Percentiles rank a stretch among this genome's conserved stretches.
phyloP scores from a whole-genome alignment of 2,329 filamentous ascomycete species.

The Cladosporium velox region DNA sequence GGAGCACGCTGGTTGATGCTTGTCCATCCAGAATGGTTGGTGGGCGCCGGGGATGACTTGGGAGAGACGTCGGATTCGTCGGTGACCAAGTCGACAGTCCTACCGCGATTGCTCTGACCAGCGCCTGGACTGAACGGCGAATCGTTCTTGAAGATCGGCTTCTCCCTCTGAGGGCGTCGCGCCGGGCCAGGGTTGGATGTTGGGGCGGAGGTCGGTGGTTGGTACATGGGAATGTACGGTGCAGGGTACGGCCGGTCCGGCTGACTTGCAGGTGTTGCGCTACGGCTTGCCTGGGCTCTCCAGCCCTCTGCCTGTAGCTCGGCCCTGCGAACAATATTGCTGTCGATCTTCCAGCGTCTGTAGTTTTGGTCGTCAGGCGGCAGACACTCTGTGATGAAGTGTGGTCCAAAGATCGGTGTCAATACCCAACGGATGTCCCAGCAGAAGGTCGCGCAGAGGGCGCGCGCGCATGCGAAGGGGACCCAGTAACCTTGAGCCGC shows the following conservation, averaged over 20 bases:
- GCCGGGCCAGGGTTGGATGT: background rate
- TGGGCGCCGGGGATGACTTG: conserved; percentile 27
- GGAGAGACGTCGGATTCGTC: conserved; percentile 34
- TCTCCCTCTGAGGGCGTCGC: conserved; percentile 22
- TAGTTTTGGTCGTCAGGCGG: conserved; percentile 64
- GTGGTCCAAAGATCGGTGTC: conserved; percentile 84
- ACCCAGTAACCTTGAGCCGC: conserved; percentile 98
- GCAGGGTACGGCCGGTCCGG: background rate
- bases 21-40: conserved; percentile 27
- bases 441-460: conserved; percentile 88
- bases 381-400: conserved; percentile 74
- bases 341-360: conserved; percentile 44
- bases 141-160: conserved; percentile 29
- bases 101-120: conserved; percentile 20
- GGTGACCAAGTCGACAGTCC: conserved; percentile 11
- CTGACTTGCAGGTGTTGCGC: conserved; percentile 20
- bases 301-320: conserved; percentile 42
- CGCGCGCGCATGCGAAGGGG: conserved; percentile 82
- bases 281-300: conserved; percentile 28
- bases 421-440: conserved; percentile 78
- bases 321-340: conserved; percentile 42
- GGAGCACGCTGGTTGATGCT: conserved; percentile 30
- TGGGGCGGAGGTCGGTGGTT: conserved; percentile 26
- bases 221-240: conserved; percentile 14
- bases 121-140: conserved; percentile 31